These are phyloP conservation scores for Eucalyptus sp. DNA, from an alignment of 345 rosid species.

Conservation along the genomic window DNA sequence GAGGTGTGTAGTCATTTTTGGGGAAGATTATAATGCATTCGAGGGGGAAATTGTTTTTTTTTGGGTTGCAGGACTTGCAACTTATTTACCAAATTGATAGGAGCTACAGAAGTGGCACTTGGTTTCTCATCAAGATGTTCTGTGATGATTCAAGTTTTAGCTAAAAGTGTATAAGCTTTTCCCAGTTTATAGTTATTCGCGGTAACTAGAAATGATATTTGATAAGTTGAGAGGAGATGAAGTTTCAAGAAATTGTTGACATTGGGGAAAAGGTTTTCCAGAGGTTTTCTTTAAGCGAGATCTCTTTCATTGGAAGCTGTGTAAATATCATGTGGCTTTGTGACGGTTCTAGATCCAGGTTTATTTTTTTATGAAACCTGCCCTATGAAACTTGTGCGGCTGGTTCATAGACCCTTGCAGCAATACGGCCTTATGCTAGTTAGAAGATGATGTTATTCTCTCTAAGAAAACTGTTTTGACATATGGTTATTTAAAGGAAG, in stretches of 20 bases:
- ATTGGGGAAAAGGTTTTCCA: neutral
- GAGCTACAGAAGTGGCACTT: neutral
- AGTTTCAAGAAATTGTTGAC: neutral
- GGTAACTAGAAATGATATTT: neutral
- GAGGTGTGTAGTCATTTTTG: slow-evolving; percentile 31
- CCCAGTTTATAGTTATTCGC: neutral
- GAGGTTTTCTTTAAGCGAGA: neutral
- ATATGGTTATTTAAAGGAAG: neutral
- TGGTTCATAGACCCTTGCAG: neutral
- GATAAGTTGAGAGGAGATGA: neutral
- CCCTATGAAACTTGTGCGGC: neutral
- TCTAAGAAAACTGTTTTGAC: neutral
- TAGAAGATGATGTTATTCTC: neutral
- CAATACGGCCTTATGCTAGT: neutral
- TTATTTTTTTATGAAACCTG: neutral
- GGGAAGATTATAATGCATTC: neutral
- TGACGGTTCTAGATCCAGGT: neutral
- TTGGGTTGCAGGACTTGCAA: neutral
- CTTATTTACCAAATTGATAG: neutral
- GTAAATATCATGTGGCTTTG: neutral
- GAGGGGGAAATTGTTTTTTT: neutral
- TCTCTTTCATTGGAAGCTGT: neutral
- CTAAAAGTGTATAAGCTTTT: neutral
- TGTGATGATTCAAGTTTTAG: neutral
- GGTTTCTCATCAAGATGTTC: neutral